These are phyloP conservation scores for Platanthera zijinensis DNA, from an alignment of 106 monocot genomes.

Conservation along the genomic window DNA sequence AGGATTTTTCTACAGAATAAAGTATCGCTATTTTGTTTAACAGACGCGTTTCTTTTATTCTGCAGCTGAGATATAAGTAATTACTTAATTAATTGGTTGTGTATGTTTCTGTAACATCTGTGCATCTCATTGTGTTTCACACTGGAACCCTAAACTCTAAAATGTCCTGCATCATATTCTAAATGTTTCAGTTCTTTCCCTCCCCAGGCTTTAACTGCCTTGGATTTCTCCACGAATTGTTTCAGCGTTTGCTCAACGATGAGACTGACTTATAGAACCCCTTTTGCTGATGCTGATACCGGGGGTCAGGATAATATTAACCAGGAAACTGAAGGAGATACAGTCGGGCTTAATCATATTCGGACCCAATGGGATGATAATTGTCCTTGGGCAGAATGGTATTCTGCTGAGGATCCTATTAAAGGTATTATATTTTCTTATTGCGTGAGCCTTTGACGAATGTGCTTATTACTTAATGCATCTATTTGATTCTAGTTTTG, in stretches of 20 bases:
- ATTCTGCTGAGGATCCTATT: constrained; percentile 95
- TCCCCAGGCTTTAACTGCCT: constrained; percentile 53
- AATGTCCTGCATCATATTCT: not conserved
- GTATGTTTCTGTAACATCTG: no score
- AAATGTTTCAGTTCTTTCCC: constrained; percentile 7
- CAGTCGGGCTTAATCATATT: constrained; percentile 14
- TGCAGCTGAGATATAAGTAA: no score
- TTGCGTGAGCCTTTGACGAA: not conserved
- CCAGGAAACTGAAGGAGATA: constrained; percentile 30
- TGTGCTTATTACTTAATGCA: not conserved
- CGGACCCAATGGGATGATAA: constrained; percentile 88
- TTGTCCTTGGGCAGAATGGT: constrained; percentile 98
- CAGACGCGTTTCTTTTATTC: no score
- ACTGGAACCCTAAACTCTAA: no score
- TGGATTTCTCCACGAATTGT: constrained; percentile 59
- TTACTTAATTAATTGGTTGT: no score
- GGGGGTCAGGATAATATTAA: constrained; percentile 21
- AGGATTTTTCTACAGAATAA: no score
- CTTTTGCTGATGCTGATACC: constrained; percentile 53
- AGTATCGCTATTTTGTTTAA: no score
- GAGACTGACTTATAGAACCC: constrained; percentile 86
- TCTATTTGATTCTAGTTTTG: not conserved
- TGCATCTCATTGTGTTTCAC: no score
- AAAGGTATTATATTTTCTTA: constrained; percentile 38
- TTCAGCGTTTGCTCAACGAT: constrained; percentile 69